Base-by-base conservation (phyloP, 768 basidiomycete genomes). In the Boletellus emodensis region DNA sequence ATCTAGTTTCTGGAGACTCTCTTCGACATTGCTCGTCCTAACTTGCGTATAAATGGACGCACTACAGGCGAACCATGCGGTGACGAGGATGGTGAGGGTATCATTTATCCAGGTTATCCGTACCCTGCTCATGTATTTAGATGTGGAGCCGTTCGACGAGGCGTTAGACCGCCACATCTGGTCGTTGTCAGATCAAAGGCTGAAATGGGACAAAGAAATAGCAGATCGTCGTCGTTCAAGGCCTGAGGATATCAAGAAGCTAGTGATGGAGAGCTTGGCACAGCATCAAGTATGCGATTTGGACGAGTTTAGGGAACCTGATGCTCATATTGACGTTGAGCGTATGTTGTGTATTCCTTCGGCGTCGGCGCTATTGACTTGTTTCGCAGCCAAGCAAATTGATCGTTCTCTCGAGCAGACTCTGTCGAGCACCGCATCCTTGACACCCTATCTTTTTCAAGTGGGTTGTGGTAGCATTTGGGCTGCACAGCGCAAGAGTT, bases 71-170 rank as follows among this genome's bases (percentile, higher is more conserved):
- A 82, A 4, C 69, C 83, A n/a, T 75, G 77, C 18, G 72, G 76
- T 17, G 73, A 76, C 43, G 80, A 78, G 52, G 75, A 79, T 58
- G 79, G 85, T 81, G 44, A 46, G n/a, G 34, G 30, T 24, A 38
- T 10, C 44, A 44, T 20, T 53, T 48, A 42, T 37, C 3, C 39
- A 15, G 40, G 42, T 11, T 44, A 33, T 40, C 24, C 32, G 10
- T 40, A 9, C 18, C 11, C 20, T 36, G 18, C 22, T 59, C 14
- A 60, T 28, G 22, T 22, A 14, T 15, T n/a, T 54, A 85, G 83
- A 83, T 39, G 80, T 82, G 57, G 89, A 93, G 60, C 77, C 82
- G 3, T 95, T 93, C 65, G 90, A 95, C 60, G 91, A 95, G 67
- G 82, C 81, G 2, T 78, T 95, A 30, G 92, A 94, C 63, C 72